These are phyloP conservation scores for Pyrrhoderma noxium DNA, from an alignment of 1,284 basidiomycete genomes.

Conservation along the genomic window DNA sequence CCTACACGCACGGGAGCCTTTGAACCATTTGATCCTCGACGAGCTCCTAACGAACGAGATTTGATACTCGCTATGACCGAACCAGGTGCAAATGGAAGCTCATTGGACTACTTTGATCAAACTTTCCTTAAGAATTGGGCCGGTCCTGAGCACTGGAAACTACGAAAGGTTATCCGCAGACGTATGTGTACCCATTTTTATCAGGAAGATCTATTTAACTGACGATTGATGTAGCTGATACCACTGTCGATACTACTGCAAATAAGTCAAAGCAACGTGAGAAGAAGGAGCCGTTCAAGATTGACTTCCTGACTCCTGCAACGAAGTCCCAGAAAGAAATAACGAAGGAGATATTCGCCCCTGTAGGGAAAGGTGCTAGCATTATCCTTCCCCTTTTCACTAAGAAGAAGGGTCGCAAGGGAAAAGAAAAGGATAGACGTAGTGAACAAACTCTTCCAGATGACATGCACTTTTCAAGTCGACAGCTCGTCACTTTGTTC, in stretches of 20 bases:
- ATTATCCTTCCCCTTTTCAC: constrained; percentile 63
- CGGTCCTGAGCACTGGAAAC: constrained; percentile 97
- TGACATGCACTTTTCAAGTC: constrained; percentile 94
- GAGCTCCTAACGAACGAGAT: constrained; percentile 64
- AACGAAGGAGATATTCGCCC: constrained; percentile 76
- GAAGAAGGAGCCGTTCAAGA: constrained; percentile 83
- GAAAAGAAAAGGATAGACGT: constrained; percentile 50
- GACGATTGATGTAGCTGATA: constrained; percentile 36
- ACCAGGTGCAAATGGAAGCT: constrained; percentile 47
- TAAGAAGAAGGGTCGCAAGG: constrained; percentile 36
- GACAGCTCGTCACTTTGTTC: constrained; percentile 87
- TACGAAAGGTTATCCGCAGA: constrained; percentile 68
- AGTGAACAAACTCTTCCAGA: constrained; percentile 85
- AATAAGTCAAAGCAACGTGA: constrained; percentile 52
- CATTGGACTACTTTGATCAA: constrained; percentile 95
- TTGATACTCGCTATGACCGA: constrained; percentile 81
- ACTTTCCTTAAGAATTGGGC: constrained; percentile 94
- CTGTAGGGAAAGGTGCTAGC: constrained; percentile 54
- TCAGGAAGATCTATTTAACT: constrained; percentile 4
- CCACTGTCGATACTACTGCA: constrained; percentile 31
- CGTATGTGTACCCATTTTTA: constrained; percentile 39
- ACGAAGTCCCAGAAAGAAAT: constrained; percentile 64
- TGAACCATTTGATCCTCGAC: constrained; percentile 75
- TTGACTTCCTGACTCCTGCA: constrained; percentile 72
- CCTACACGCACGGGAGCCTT: constrained; percentile 40